Evolutionary conservation across 2,329 filamentous ascomycete genomes (phyloP), one percentile per base, ranked within the genome.

Genomic region (Aspergillus tamarii): DNA sequence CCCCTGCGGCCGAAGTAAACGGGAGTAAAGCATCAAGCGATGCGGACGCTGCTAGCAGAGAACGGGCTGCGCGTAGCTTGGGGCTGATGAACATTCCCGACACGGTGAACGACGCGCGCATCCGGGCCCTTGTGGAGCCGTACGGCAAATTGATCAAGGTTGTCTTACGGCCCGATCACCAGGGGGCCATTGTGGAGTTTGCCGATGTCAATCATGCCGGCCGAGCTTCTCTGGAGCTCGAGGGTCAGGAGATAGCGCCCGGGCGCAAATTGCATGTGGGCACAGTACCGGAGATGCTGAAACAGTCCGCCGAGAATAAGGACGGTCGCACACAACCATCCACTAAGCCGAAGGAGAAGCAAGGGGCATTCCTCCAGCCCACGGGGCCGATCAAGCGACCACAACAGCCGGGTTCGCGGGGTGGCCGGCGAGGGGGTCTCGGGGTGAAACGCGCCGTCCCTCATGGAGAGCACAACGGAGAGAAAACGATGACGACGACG

Each of bases 131-230:
- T 3, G 88, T 91, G 10, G 90, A 93, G 69, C 85, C 88, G 1
- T 84, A 89, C 52, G 93, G 93, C 0, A 78, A 84, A 1, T 84
- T 97, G 28, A 84, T 89, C 67, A 94, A 94, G 76, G 84, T 98
- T 4, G 84, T 91, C 14, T 84, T 97, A 12, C 89, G 93, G 53
- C 92, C 93, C 1, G 87, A 93, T 64, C 91, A 96, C 66, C 89
- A 90, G 63, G 94, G 93, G 14, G 95, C 94, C 6, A 90, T 94
- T 60, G 85, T 98, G 43, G 95, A 98, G 74, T 97, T 91, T 72
- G 81, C 82, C 2, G 88, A 92, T 57, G 84, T 89, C 2, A 83
- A 88, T 2, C 85, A 88, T 41, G 91, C 91, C 0, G 94, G 94
- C 30, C 91, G 80, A 64, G 82, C 81, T 5, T 73, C 77, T 6